A percentile compares a stretch with the other conserved stretches of the same genome.
Conservation (phyloP, 768 basidiomycete genomes). For the Phanerodontia chrysosporium region DNA sequence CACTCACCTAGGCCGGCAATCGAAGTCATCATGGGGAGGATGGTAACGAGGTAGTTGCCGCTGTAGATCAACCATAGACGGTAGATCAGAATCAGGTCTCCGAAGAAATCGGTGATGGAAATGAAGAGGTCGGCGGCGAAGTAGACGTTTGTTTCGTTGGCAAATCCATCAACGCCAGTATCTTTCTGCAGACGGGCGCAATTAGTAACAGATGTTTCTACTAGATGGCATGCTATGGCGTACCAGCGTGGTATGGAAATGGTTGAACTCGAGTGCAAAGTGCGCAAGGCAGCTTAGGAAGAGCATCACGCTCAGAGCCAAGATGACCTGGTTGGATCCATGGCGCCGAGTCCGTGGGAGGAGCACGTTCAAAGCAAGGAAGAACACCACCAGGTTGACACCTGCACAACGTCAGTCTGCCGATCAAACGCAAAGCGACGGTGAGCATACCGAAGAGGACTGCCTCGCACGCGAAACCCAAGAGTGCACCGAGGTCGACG, state of each 20-base stretch:
- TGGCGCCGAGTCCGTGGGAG: constrained; percentile 6
- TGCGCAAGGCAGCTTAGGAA: constrained; percentile 30
- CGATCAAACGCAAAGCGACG: not conserved
- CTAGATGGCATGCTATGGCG: constrained; percentile 5
- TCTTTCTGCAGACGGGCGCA: constrained; percentile 15
- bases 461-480: constrained; percentile 35
- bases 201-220: not conserved
- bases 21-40: constrained; percentile 32
- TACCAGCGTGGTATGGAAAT: constrained; percentile 31
- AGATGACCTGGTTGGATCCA: constrained; percentile 22
- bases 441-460: constrained; percentile 30
- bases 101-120: constrained; percentile 33
- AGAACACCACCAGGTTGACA: constrained; percentile 25
- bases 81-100: constrained; percentile 33
- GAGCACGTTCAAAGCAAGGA: constrained; percentile 23
- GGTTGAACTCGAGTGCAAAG: constrained; percentile 33
- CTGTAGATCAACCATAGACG: constrained; percentile 42
- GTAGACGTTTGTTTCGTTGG: constrained; percentile 28
- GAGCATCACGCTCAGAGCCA: constrained; percentile 26
- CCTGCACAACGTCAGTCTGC: not conserved
- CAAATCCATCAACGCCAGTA: constrained; percentile 24
- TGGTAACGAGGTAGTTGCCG: constrained; percentile 27
- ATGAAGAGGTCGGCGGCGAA: constrained; percentile 33
- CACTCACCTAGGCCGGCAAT: constrained; percentile 32
- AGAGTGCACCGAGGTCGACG: constrained; percentile 30